A percentile compares a stretch with the other conserved stretches of the same genome.
Evolutionary conservation across 2,329 filamentous ascomycete genomes (phyloP).

Genomic region (Fusarium chaquense): DNA sequence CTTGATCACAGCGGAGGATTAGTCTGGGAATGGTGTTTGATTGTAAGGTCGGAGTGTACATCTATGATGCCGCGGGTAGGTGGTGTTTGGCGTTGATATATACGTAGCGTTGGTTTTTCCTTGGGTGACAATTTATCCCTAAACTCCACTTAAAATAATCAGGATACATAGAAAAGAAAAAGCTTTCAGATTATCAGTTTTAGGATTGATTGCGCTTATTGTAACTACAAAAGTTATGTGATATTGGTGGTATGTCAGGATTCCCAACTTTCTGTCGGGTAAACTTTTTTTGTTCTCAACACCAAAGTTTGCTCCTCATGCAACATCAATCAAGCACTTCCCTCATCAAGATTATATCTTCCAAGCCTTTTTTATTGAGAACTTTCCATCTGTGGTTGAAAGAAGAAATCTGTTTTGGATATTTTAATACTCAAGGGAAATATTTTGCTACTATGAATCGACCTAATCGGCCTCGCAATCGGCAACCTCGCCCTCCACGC

Average conservation of each 20-base stretch:
- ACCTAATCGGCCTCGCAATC: slow-evolving; percentile 52
- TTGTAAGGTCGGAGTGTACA: neutral
- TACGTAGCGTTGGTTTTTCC: neutral
- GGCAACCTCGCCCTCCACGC: slow-evolving; percentile 48
- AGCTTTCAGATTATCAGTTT: neutral
- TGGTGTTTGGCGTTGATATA: neutral
- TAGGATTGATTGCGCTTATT: neutral
- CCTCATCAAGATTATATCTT: neutral
- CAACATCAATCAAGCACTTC: slow-evolving; percentile 12
- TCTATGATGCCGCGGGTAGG: neutral
- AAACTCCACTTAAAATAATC: neutral
- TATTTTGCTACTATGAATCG: slow-evolving; percentile 47
- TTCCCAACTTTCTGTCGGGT: slow-evolving; percentile 14
- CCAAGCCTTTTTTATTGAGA: neutral
- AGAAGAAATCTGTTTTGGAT: neutral
- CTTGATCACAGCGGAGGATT: too few species aligned
- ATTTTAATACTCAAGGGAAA: neutral
- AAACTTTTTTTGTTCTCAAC: slow-evolving; percentile 3
- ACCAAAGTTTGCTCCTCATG: slow-evolving; percentile 8
- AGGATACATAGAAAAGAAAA: neutral
- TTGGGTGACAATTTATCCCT: neutral
- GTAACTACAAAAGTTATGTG: neutral
- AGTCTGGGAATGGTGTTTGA: too few species aligned
- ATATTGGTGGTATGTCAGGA: neutral
- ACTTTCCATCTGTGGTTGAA: neutral